phyloP scores from a whole-genome alignment of 139 green algal species.

The Auxenochlorella pyrenoidosa region DNA sequence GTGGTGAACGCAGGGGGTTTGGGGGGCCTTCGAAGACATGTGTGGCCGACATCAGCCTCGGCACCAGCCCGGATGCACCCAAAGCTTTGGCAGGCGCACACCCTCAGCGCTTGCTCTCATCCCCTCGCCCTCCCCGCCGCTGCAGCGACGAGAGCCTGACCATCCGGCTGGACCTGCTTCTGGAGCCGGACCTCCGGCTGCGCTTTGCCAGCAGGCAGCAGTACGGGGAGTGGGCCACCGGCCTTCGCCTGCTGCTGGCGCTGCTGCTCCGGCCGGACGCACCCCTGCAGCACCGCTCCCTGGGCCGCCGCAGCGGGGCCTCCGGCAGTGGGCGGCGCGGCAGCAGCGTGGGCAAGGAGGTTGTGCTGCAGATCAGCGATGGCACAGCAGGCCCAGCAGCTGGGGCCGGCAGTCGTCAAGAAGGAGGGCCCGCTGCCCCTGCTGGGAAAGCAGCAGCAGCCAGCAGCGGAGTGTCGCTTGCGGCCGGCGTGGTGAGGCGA shows the following conservation, averaged over 20 bases:
- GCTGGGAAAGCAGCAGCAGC: not conserved
- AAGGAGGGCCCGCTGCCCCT: too few species aligned
- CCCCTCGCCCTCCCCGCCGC: not conserved
- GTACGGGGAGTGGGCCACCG: conserved; percentile 40
- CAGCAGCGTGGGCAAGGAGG: conserved; percentile 2
- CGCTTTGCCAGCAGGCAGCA: conserved; percentile 29
- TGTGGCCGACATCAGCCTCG: too few species aligned
- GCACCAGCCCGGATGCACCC: too few species aligned
- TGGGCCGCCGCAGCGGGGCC: not conserved
- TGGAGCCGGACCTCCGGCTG: conserved; percentile 59
- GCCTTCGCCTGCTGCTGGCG: conserved; percentile 47
- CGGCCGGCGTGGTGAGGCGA: not conserved
- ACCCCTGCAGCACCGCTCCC: not conserved
- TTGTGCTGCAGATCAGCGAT: not conserved
- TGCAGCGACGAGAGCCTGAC: conserved; percentile 42
- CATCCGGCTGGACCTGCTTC: conserved; percentile 47
- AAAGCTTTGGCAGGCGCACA: too few species aligned
- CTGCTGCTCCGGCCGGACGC: conserved; percentile 53
- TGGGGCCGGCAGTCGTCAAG: not conserved
- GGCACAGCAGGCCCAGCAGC: not conserved
- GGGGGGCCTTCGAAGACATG: too few species aligned
- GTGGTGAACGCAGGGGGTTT: too few species aligned
- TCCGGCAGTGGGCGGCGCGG: not conserved
- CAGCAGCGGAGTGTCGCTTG: not conserved
- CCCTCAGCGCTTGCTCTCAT: not conserved